A percentile compares a stretch with the other conserved stretches of the same genome.
These are phyloP conservation scores for Scheffersomyces coipomensis DNA, from an alignment of 805 yeast genomes.

Conservation along the genomic window DNA sequence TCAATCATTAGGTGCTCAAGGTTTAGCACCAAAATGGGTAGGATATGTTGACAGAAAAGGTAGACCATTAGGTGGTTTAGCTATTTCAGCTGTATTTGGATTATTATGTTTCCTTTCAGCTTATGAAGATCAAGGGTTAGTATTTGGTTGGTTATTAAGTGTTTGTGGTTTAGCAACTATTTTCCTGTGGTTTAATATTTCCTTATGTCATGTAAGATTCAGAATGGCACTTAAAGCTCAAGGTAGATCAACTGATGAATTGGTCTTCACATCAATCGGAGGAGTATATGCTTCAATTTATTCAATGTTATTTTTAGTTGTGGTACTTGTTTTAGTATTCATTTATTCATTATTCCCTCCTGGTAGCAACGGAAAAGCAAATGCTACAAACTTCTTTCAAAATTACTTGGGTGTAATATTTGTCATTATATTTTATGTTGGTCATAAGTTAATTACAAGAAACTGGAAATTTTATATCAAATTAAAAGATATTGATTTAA, in stretches of 20 bases:
- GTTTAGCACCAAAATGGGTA: constrained; percentile 56
- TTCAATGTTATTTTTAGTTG: constrained; percentile 27
- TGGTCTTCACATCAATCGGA: constrained; percentile 30
- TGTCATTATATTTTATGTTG: constrained; percentile 30
- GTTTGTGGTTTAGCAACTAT: constrained; percentile 40
- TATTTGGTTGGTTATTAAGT: constrained; percentile 42
- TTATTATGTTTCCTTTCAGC: constrained; percentile 39
- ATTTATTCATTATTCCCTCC: constrained; percentile 43
- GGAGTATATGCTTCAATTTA: constrained; percentile 38
- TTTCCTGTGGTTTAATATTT: constrained; percentile 41
- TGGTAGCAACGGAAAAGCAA: constrained; percentile 24
- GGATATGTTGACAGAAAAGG: constrained; percentile 41
- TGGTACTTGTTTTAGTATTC: constrained; percentile 33
- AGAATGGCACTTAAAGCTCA: constrained; percentile 36
- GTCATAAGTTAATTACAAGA: constrained; percentile 37
- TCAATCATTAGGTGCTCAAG: constrained; percentile 67
- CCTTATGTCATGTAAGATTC: constrained; percentile 39
- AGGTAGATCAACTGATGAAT: constrained; percentile 32
- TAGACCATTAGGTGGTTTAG: constrained; percentile 40
- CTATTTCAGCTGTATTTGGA: constrained; percentile 32
- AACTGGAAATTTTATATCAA: constrained; percentile 31
- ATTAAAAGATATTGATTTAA: constrained; percentile 33
- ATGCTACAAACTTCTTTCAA: constrained; percentile 34
- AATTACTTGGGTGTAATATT: constrained; percentile 34
- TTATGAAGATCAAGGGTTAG: constrained; percentile 24